phyloP scores from a whole-genome alignment of 768 basidiomycete genomes.

The Candolleomyces eurysporus region DNA sequence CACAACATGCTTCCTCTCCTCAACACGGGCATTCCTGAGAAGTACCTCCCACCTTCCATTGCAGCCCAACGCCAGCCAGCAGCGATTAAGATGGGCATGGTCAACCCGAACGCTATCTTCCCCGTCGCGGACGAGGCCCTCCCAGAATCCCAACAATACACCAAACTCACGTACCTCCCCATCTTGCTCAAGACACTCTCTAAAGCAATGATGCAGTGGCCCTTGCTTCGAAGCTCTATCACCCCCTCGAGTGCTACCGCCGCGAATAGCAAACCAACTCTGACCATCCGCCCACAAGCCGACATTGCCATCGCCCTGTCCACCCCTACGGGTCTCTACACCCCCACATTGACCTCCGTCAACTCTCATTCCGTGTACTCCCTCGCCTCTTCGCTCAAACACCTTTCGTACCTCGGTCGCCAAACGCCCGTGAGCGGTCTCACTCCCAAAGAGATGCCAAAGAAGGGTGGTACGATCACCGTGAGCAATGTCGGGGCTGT shows the following conservation, averaged over 20 bases:
- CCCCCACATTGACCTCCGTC: constrained; percentile 62
- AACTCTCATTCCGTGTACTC: constrained; percentile 57
- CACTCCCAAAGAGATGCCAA: constrained; percentile 67
- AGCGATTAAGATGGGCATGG: constrained; percentile 13
- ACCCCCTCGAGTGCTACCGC: constrained; percentile 34
- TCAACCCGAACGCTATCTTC: constrained; percentile 39
- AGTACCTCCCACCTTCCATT: constrained; percentile 36
- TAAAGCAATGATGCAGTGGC: constrained; percentile 80
- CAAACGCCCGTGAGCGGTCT: constrained; percentile 60
- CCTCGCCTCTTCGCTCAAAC: constrained; percentile 59
- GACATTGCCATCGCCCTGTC: constrained; percentile 79
- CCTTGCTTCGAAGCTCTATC: constrained; percentile 76
- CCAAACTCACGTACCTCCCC: constrained; percentile 77
- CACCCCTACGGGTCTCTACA: constrained; percentile 81
- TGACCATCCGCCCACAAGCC: constrained; percentile 70
- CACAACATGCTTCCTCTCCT: constrained; percentile 60
- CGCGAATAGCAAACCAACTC: constrained; percentile 50
- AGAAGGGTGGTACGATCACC: constrained; percentile 73
- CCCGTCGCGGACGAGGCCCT: constrained; percentile 37
- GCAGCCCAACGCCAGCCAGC: constrained; percentile 12
- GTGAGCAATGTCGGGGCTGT: constrained; percentile 82
- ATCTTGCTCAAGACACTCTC: constrained; percentile 81
- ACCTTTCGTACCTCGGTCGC: constrained; percentile 63
- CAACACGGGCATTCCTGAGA: constrained; percentile 66
- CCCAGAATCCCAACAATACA: constrained; percentile 53